Evolutionary conservation across 371 early-diverging fungal species (phyloP), one percentile per base, ranked within the genome.

Genomic region (Mucor saturninus): DNA sequence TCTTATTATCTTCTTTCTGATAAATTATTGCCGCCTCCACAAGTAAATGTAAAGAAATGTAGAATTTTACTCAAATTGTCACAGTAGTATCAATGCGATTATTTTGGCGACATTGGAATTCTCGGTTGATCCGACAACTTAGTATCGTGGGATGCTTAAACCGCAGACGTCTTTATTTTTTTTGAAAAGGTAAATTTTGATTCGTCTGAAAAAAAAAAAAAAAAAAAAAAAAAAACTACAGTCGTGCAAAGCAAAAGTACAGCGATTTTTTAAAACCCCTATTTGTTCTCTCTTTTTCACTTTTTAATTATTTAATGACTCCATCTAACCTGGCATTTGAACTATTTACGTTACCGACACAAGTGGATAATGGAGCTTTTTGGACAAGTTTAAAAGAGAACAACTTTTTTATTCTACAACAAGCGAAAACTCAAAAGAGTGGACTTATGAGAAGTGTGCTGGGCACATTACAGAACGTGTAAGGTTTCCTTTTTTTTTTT

Each of bases 381-480:
- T 89, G 89, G 89, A 82, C 83, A 57, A 83, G 84, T 29, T 68
- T 89, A 10, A 79, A 83, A 65, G 75, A 81, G 50, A 84, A 84
- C 21, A 77, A 78, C 37, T 75, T 83, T 72, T 90, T 92, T 78
- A 75, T 88, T 29, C 76, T 90, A 21, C 92, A 93, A 67, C 89
- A 86, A 65, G 84, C 90, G 45, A 89, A 83, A 53, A 76, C 85
- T 31, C 79, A 83, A 46, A 81, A 74, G 62, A 83, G 70, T 54
- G 76, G 83, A 51, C 66, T 92, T 62, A 75, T 87, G 74, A 74
- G 86, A 67, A 87, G 85, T 69, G 83, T 93, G 29, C 75, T 93
- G 55, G 91, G 92, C 54, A 93, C 93, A 15, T 85, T 93, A 57
- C 91, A 91, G 55, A 93, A 91, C 73, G 90, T 93, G 89, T 87